A percentile compares a stretch with the other conserved stretches of the same genome.
phyloP scores from a whole-genome alignment of 139 green algal species.

The Tetraselmis chui region DNA sequence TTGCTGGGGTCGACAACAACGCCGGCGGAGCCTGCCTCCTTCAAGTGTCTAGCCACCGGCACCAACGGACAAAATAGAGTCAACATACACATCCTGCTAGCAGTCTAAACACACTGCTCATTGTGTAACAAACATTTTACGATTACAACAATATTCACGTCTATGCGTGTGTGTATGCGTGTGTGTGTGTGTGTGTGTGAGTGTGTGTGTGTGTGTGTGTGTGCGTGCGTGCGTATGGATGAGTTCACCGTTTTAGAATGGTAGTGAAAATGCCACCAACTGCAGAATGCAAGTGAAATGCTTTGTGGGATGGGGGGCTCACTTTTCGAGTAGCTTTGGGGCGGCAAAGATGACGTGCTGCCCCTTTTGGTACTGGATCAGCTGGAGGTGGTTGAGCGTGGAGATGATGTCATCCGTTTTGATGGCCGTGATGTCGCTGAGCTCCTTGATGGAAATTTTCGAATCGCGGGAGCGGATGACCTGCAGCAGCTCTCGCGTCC shows the following conservation, averaged over 20 bases:
- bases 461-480: conserved; percentile 34
- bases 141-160: too few species aligned
- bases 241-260: too few species aligned
- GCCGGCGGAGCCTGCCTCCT: conserved; percentile 54
- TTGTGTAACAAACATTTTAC: too few species aligned
- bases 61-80: too few species aligned
- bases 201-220: too few species aligned
- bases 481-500: conserved; percentile 86
- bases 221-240: too few species aligned
- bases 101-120: too few species aligned
- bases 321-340: conserved; percentile 45
- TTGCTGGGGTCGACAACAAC: conserved; percentile 66
- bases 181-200: too few species aligned
- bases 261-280: too few species aligned
- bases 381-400: conserved; percentile 79
- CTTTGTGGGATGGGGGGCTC: not conserved
- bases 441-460: conserved; percentile 52
- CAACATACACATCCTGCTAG: too few species aligned
- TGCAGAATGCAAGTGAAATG: too few species aligned
- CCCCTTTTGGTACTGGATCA: conserved; percentile 92
- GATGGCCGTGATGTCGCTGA: conserved; percentile 89
- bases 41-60: conserved; percentile 53
- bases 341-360: conserved; percentile 68
- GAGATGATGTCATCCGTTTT: conserved; percentile 94
- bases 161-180: too few species aligned